A percentile compares a stretch with the other conserved stretches of the same genome.
Evolutionary conservation across 2,329 filamentous ascomycete genomes (phyloP).

Genomic region (Pleoardoris graminearum): DNA sequence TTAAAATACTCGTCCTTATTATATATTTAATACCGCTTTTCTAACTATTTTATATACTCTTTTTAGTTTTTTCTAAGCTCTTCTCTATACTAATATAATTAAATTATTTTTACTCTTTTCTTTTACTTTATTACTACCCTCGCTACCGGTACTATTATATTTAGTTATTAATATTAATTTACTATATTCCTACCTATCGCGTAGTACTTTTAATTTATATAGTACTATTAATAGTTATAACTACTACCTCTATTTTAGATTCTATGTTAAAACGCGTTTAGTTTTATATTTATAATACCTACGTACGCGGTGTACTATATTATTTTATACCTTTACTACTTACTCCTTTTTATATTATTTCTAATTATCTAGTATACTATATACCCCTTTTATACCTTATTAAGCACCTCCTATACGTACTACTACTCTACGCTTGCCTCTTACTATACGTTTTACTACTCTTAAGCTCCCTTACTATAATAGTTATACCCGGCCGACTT

Average conservation of each 20-base stretch:
- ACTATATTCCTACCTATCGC: neutral
- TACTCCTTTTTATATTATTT: too few species aligned
- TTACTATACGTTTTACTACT: constrained; percentile 3
- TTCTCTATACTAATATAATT: neutral
- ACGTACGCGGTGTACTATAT: neutral
- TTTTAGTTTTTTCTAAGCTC: neutral
- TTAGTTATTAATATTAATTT: neutral
- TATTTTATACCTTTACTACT: neutral
- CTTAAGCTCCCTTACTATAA: constrained; percentile 2
- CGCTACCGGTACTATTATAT: neutral
- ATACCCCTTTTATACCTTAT: neutral
- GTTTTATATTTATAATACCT: neutral
- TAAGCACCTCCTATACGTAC: neutral
- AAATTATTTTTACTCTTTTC: neutral
- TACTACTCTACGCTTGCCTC: neutral
- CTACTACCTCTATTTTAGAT: neutral
- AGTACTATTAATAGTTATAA: neutral
- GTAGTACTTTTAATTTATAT: neutral
- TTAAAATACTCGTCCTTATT: neutral
- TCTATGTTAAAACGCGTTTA: neutral
- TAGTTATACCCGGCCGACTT: constrained; percentile 2
- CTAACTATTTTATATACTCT: constrained; percentile 2
- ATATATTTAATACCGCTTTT: neutral
- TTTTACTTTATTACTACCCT: neutral
- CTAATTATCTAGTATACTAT: neutral